A percentile compares a stretch with the other conserved stretches of the same genome.
These are phyloP conservation scores for Onygenales sp. DNA, from an alignment of 2,329 filamentous ascomycete species.

Conservation along the genomic window DNA sequence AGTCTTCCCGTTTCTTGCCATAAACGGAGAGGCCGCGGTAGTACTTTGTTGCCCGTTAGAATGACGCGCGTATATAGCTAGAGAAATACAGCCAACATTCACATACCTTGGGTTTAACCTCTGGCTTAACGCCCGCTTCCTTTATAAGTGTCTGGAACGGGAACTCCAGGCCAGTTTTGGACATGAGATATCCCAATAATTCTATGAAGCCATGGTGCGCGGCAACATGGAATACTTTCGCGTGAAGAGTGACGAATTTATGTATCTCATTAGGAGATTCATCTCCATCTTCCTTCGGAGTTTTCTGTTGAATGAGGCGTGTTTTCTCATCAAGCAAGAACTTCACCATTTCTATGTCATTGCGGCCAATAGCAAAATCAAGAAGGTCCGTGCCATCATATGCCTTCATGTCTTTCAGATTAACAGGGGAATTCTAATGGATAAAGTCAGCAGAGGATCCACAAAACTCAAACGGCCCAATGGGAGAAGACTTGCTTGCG, in stretches of 20 bases:
- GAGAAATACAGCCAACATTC: not conserved
- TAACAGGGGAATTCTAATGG: not conserved
- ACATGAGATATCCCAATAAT: constrained; percentile 46
- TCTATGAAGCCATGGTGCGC: constrained; percentile 40
- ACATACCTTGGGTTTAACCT: constrained; percentile 36
- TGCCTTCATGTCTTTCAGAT: not conserved
- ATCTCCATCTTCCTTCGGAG: constrained; percentile 20
- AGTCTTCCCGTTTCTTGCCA: constrained; percentile 61
- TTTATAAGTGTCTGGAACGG: constrained; percentile 58
- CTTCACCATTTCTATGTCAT: constrained; percentile 44
- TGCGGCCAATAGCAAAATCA: constrained; percentile 35
- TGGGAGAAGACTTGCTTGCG: not conserved
- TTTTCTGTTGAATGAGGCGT: constrained; percentile 27
- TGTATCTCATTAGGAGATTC: not conserved
- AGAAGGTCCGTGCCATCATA: constrained; percentile 15
- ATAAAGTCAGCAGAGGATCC: not conserved
- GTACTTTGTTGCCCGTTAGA: constrained; percentile 37
- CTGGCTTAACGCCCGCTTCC: constrained; percentile 52
- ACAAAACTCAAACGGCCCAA: not conserved
- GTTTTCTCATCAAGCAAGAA: constrained; percentile 45
- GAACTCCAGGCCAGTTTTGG: constrained; percentile 53
- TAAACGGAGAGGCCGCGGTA: constrained; percentile 68
- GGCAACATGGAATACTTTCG: constrained; percentile 24
- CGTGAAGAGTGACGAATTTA: constrained; percentile 14
- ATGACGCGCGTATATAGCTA: constrained; percentile 1